These are phyloP conservation scores for Lagerstroemia speciosa DNA, from an alignment of 345 rosid species.

Conservation along the genomic window DNA sequence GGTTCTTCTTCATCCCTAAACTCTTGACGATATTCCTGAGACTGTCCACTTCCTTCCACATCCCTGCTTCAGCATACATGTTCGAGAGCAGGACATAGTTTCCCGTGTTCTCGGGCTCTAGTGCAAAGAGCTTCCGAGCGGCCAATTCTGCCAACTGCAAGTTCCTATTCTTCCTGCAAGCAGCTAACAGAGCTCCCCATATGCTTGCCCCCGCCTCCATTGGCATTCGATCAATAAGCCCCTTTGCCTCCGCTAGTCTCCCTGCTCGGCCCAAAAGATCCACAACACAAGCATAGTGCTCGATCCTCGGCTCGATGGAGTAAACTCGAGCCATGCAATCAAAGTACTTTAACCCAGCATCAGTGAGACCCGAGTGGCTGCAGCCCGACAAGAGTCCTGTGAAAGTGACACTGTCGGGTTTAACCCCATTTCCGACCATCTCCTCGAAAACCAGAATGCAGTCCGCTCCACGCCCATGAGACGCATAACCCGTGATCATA, in stretches of 20 bases:
- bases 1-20: constrained; percentile 27
- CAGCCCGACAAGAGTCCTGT: constrained; percentile 49
- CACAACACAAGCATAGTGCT: constrained; percentile 52
- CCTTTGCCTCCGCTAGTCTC: constrained; percentile 32
- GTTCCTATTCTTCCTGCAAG: constrained; percentile 34
- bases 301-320: constrained; percentile 28
- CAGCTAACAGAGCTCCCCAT: constrained; percentile 54
- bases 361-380: constrained; percentile 42
- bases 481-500: constrained; percentile 39
- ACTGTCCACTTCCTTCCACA: constrained; percentile 46
- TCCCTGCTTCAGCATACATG: constrained; percentile 51
- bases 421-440: constrained; percentile 29
- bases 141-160: constrained; percentile 29
- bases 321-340: constrained; percentile 28
- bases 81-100: constrained; percentile 56
- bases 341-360: constrained; percentile 35
- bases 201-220: constrained; percentile 41
- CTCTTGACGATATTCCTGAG: constrained; percentile 30
- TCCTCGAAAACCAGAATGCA: constrained; percentile 24
- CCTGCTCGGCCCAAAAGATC: constrained; percentile 58
- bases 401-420: constrained; percentile 41
- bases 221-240: constrained; percentile 38
- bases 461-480: constrained; percentile 31
- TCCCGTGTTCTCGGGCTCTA: constrained; percentile 49
- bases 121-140: constrained; percentile 33